Conservation (phyloP, 768 basidiomycete genomes). For the Sarcodon aspratus region DNA sequence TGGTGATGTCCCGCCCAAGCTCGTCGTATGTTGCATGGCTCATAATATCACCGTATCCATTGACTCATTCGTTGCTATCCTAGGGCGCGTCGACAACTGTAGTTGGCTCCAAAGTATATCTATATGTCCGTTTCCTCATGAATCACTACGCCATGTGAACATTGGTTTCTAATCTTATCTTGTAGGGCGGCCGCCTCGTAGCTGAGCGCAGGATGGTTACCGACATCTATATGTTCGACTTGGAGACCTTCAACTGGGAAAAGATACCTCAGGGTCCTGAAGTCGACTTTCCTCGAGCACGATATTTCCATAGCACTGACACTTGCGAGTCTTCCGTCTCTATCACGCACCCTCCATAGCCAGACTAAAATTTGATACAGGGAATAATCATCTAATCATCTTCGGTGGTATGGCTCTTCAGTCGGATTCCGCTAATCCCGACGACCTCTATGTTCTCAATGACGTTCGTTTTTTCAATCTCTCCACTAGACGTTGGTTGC, state of each 20-base stretch:
- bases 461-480: constrained; percentile 90
- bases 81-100: constrained; percentile 90
- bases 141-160: background rate
- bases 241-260: constrained; percentile 75
- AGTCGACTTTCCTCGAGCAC: constrained; percentile 65
- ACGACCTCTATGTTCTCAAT: constrained; percentile 84
- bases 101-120: constrained; percentile 77
- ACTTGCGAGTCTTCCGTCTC: constrained; percentile 38
- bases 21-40: constrained; percentile 49
- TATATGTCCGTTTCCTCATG: constrained; percentile 51
- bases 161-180: background rate
- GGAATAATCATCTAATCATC: constrained; percentile 84
- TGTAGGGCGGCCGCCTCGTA: constrained; percentile 78
- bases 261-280: constrained; percentile 46
- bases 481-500: constrained; percentile 58
- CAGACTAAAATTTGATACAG: constrained; percentile 24
- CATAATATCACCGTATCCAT: background rate
- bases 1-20: constrained; percentile 81
- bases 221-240: constrained; percentile 85
- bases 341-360: background rate
- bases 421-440: constrained; percentile 55
- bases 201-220: constrained; percentile 81
- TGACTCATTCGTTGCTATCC: constrained; percentile 1
- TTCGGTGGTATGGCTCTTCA: constrained; percentile 94
- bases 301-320: constrained; percentile 95